Percentiles rank a stretch among this genome's conserved stretches.
Evolutionary conservation across 768 basidiomycete genomes (phyloP).

Genomic region (Boletus coccyginus): DNA sequence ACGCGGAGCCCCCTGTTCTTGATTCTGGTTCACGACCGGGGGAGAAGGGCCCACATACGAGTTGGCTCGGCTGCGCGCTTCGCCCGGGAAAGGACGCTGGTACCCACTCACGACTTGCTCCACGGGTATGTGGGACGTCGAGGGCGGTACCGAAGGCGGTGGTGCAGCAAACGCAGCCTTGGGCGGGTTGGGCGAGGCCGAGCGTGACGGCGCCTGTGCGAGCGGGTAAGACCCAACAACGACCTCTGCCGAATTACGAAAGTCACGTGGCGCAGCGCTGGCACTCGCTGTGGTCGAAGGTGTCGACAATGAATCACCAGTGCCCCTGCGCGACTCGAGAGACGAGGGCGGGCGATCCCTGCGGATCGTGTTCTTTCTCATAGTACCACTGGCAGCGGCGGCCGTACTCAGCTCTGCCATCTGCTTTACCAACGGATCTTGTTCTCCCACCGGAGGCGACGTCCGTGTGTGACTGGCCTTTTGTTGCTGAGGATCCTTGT

Average conservation of each 20-base stretch:
- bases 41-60: constrained; percentile 39
- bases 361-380: constrained; percentile 24
- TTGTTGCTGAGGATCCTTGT: constrained; percentile 59
- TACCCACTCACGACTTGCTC: constrained; percentile 74
- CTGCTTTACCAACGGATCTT: constrained; percentile 66
- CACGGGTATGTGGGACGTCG: constrained; percentile 52
- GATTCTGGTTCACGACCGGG: constrained; percentile 25
- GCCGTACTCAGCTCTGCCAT: constrained; percentile 51
- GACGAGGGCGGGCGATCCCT: constrained; percentile 22
- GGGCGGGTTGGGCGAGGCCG: constrained; percentile 70
- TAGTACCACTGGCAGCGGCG: constrained; percentile 17
- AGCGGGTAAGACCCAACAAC: constrained; percentile 79
- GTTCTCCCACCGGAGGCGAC: constrained; percentile 37
- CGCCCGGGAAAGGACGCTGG: constrained; percentile 85
- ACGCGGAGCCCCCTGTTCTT: constrained; percentile 44
- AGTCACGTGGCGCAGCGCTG: constrained; percentile 45
- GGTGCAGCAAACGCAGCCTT: constrained; percentile 75
- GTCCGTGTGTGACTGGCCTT: constrained; percentile 13
- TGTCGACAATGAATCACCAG: constrained; percentile 22
- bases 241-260: constrained; percentile 69
- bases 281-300: constrained; percentile 25
- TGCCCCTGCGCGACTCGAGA: constrained; percentile 24
- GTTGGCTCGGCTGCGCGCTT: constrained; percentile 56
- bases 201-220: constrained; percentile 47
- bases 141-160: constrained; percentile 34